phyloP scores from a whole-genome alignment of 352 stramenopile genomes.

The Phytophthora sansomeana region DNA sequence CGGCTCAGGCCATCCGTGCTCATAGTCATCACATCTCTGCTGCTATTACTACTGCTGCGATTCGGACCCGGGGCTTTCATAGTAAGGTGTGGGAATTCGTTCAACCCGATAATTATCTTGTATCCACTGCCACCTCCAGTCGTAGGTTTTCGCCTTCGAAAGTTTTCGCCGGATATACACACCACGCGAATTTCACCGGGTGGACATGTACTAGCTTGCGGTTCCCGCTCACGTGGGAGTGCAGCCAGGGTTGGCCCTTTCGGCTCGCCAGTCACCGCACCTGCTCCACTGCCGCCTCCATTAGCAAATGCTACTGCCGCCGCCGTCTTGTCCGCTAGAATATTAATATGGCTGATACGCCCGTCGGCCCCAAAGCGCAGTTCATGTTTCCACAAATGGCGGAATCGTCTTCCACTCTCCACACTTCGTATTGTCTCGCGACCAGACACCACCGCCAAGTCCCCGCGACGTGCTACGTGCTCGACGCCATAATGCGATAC shows the following conservation, averaged over 20 bases:
- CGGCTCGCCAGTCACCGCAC: slow-evolving; percentile 52
- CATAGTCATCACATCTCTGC: slow-evolving; percentile 31
- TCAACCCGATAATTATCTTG: slow-evolving; percentile 76
- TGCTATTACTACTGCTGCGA: slow-evolving; percentile 21
- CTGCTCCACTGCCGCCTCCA: slow-evolving; percentile 32
- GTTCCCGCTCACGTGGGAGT: slow-evolving; percentile 72
- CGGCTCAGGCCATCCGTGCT: slow-evolving; percentile 54
- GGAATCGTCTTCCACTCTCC: slow-evolving; percentile 74
- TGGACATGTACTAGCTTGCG: slow-evolving; percentile 66
- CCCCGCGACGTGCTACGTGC: slow-evolving; percentile 69
- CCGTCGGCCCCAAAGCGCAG: slow-evolving; percentile 83
- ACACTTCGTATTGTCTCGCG: slow-evolving; percentile 80
- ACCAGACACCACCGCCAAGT: slow-evolving; percentile 81
- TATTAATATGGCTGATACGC: slow-evolving; percentile 86
- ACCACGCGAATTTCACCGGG: slow-evolving; percentile 85
- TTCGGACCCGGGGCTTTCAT: slow-evolving; percentile 47
- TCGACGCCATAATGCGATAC: slow-evolving; percentile 75
- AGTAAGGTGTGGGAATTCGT: slow-evolving; percentile 75
- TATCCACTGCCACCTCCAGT: slow-evolving; percentile 62
- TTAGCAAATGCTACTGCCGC: slow-evolving; percentile 79
- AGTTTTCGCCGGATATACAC: slow-evolving; percentile 70
- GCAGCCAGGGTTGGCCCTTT: slow-evolving; percentile 52
- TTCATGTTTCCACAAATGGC: slow-evolving; percentile 87
- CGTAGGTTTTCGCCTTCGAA: slow-evolving; percentile 37
- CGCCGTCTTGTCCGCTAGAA: slow-evolving; percentile 84